Percentiles rank a stretch among this genome's conserved stretches.
phyloP scores from a whole-genome alignment of 495 filamentous ascomycete species.

The Penicillium tannophilum region DNA sequence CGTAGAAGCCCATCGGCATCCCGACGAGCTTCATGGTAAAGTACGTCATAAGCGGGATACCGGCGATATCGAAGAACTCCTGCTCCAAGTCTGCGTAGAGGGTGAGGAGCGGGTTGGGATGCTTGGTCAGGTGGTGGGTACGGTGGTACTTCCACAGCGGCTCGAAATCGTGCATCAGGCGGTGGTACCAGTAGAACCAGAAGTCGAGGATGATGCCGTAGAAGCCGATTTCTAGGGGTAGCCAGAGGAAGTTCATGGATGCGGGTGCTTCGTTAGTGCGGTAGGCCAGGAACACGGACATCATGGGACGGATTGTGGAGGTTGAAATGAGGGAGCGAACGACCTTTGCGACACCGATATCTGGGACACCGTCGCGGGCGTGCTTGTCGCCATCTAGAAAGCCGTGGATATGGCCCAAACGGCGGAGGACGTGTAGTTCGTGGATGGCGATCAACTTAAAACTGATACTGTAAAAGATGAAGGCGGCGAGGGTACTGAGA shows the following conservation, averaged over 20 bases:
- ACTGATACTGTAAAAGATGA: slow-evolving; percentile 30
- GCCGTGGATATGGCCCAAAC: slow-evolving; percentile 33
- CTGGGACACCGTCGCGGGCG: slow-evolving; percentile 40
- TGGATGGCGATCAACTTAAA: slow-evolving; percentile 37
- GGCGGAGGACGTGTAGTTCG: slow-evolving; percentile 34
- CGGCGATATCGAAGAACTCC: slow-evolving; percentile 43
- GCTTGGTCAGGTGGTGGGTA: slow-evolving; percentile 45
- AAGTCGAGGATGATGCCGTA: slow-evolving; percentile 44
- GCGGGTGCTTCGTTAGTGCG: slow-evolving; percentile 21
- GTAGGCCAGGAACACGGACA: slow-evolving; percentile 37
- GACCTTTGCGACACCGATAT: slow-evolving; percentile 35
- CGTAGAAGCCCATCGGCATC: slow-evolving; percentile 43
- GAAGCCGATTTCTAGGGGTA: slow-evolving; percentile 33
- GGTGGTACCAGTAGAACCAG: slow-evolving; percentile 48
- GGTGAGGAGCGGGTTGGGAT: slow-evolving; percentile 39
- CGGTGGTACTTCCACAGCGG: slow-evolving; percentile 43
- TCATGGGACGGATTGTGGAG: slow-evolving; percentile 36
- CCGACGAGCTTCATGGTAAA: slow-evolving; percentile 34
- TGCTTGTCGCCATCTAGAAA: slow-evolving; percentile 44
- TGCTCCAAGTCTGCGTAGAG: slow-evolving; percentile 41
- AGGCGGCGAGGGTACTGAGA: slow-evolving; percentile 25
- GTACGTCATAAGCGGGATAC: slow-evolving; percentile 39
- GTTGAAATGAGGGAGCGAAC: slow-evolving; percentile 32
- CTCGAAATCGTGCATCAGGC: slow-evolving; percentile 36
- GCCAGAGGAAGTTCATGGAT: slow-evolving; percentile 31